These are phyloP conservation scores for Aspergillus funiculosus DNA, from an alignment of 495 filamentous ascomycete genomes.

Conservation along the genomic window DNA sequence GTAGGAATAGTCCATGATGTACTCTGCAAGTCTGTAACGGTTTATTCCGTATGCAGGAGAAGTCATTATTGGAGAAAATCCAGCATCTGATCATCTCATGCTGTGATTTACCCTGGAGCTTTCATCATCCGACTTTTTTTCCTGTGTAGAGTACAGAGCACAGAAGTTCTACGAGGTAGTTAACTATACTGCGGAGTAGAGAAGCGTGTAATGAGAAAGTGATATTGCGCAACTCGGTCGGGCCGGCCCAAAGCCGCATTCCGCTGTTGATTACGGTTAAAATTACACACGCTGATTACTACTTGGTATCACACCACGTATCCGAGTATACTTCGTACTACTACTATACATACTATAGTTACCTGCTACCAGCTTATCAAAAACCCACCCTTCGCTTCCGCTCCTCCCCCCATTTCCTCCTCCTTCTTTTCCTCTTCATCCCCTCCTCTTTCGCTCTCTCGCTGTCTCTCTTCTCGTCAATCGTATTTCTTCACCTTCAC, in stretches of 20 bases:
- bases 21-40: no score
- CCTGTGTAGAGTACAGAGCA: no score
- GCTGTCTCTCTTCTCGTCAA: constrained; percentile 15
- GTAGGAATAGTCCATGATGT: no score
- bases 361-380: constrained; percentile 11
- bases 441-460: constrained; percentile 16
- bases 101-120: neutral
- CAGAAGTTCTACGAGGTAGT: no score
- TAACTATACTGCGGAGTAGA: no score
- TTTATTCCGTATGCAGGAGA: no score
- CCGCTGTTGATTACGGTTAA: no score
- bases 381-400: constrained; percentile 20
- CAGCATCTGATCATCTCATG: neutral
- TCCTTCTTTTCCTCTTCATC: constrained; percentile 18
- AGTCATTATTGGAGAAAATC: no score
- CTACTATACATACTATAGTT: constrained; percentile 2
- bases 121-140: neutral
- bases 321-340: neutral
- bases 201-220: no score
- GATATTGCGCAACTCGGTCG: no score
- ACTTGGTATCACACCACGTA: constrained; percentile 1
- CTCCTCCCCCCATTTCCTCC: constrained; percentile 14
- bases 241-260: no score
- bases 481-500: constrained; percentile 10
- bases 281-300: constrained; percentile 3